A percentile compares a stretch with the other conserved stretches of the same genome.
Conservation (phyloP, 345 rosid species). For the Geranium brycei region DNA sequence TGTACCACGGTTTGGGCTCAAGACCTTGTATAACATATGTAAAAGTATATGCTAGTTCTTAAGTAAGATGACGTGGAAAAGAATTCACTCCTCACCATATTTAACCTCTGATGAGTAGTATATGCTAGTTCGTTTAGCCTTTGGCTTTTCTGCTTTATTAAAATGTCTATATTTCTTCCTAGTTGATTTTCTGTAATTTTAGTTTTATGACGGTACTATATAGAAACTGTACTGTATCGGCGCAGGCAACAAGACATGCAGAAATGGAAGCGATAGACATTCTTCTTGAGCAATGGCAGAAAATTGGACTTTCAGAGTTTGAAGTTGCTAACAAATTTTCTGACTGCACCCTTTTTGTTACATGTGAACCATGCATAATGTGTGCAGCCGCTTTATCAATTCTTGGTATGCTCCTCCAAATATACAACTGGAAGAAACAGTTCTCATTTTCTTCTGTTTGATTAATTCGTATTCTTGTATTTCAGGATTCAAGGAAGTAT, state of each 20-base stretch:
- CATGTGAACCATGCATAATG: constrained; percentile 94
- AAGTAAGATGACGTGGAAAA: background rate
- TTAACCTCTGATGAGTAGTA: background rate
- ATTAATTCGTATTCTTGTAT: background rate
- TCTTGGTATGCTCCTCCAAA: constrained; percentile 31
- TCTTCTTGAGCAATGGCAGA: constrained; percentile 58
- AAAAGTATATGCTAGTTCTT: no score
- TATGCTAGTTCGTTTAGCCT: background rate
- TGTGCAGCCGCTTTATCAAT: constrained; percentile 78
- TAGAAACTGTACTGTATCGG: background rate
- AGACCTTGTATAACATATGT: no score
- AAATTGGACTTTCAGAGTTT: constrained; percentile 32
- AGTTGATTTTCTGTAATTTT: background rate
- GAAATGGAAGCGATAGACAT: constrained; percentile 85
- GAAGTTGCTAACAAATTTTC: constrained; percentile 57
- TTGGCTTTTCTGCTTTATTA: background rate
- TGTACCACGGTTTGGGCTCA: no score
- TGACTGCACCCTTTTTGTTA: constrained; percentile 51
- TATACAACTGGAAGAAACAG: background rate
- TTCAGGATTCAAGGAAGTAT: constrained; percentile 54
- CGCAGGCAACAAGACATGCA: constrained; percentile 82
- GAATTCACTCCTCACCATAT: no score
- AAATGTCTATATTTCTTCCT: background rate
- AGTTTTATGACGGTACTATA: background rate
- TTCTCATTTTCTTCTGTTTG: background rate